phyloP scores from a whole-genome alignment of 257 asterid genomes.

The Paulownia fortunei region DNA sequence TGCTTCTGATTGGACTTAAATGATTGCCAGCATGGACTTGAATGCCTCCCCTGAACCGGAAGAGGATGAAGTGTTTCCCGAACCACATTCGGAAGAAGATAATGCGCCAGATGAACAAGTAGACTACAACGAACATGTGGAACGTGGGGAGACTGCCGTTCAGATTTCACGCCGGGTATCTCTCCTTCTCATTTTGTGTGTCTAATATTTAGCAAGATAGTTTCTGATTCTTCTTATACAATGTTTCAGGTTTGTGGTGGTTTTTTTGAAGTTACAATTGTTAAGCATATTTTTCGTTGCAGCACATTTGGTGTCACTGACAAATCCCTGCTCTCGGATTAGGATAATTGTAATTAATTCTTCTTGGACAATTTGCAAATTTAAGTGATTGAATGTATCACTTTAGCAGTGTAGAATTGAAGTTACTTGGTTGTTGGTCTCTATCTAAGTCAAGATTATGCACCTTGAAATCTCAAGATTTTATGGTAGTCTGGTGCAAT shows the following conservation, averaged over 20 bases:
- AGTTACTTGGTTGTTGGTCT: neutral
- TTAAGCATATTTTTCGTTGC: conserved; percentile 5
- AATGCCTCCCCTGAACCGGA: conserved; percentile 94
- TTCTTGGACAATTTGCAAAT: neutral
- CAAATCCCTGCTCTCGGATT: conserved; percentile 13
- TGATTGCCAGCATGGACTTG: conserved; percentile 87
- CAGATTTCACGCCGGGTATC: conserved; percentile 76
- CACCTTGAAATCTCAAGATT: conserved; percentile 1
- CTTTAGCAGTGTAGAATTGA: neutral
- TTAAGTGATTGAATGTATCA: neutral
- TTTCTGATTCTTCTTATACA: conserved; percentile 14
- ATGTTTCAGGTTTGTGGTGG: conserved; percentile 16
- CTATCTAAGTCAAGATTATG: conserved; percentile 4
- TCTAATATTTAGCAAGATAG: conserved; percentile 12
- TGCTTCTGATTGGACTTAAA: conserved; percentile 58
- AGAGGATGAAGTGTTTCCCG: conserved; percentile 79
- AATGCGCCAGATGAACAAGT: conserved; percentile 52
- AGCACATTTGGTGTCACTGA: neutral
- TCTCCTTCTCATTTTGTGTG: conserved; percentile 14
- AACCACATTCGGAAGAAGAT: conserved; percentile 69
- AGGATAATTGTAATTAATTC: neutral
- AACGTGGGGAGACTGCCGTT: conserved; percentile 60
- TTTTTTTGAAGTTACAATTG: conserved; percentile 6
- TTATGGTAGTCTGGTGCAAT: neutral
- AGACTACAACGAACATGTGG: conserved; percentile 56